Evolutionary conservation across 192 early-diverging fungal species (phyloP), one percentile per base, ranked within the genome.

Genomic region (Backusella mclennaniae): DNA sequence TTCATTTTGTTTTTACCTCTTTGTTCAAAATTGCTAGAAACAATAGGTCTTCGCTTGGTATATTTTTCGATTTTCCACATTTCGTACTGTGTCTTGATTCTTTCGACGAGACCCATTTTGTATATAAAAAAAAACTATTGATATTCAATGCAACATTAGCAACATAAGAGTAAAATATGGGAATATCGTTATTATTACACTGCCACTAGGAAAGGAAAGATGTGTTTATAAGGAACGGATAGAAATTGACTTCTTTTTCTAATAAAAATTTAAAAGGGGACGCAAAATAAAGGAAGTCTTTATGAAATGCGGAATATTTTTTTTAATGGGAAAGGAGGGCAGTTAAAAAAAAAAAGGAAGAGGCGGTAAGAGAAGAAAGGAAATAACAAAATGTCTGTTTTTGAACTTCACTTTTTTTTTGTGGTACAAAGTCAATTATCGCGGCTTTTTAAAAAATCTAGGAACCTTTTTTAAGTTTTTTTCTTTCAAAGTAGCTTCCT

Each of bases 1-100:
- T 41, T 14, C 36, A 44, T 11, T 21, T 73, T 53, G 3, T 5
- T 17, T 3, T 67, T 67, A 77, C 76, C 76, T 77, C 73, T 77
- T 21, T 72, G 76, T 46, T 77, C 76, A 49, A 77, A 77, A 66
- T 77, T 71, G 46, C 71, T 71, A 15, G 76, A 66, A 17, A 39
- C 46, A n/a, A 77, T 44, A 33, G 71, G 70, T 77, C 76, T 66
- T n/a, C 76, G 70, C 36, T 77, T 77, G 1, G 76, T 77, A 29
- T 77, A 77, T 67, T 77, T 77, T 29, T 77, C 76, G 23, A 77
- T 77, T 67, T 42, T 77, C 76, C 76, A 77, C 31, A 77, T 72
- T 68, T 77, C 76, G 15, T 73, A 63, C 35, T 72, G 69, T 7
- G 76, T 52, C 49, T 77, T 77, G 14, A 77, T 29, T 73, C 44